phyloP scores from a whole-genome alignment of 2,329 filamentous ascomycete species.

The Myriangium duriaei region DNA sequence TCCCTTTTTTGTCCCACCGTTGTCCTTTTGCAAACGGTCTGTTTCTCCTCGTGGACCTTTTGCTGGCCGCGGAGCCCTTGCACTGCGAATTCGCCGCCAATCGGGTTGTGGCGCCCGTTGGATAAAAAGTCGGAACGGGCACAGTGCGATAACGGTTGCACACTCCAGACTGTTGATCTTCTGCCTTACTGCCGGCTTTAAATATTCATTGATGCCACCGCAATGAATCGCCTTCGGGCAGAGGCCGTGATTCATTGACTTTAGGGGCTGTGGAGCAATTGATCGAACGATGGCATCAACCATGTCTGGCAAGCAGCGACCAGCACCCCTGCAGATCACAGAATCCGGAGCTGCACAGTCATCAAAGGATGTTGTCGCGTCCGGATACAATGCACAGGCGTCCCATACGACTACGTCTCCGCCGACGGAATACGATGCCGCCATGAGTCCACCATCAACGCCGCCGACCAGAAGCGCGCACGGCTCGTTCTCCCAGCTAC shows the following conservation, averaged over 20 bases:
- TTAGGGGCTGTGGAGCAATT: background rate
- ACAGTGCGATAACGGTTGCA: conserved; percentile 5
- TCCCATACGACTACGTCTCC: conserved; percentile 3
- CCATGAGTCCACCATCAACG: conserved; percentile 8
- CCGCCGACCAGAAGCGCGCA: conserved; percentile 4
- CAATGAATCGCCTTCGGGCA: background rate
- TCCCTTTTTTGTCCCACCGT: conserved; percentile 8
- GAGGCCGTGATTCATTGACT: background rate
- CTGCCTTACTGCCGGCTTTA: conserved; percentile 4
- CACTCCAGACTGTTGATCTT: conserved; percentile 1
- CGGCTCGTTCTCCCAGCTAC: conserved; percentile 6
- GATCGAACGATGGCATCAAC: background rate
- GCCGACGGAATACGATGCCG: conserved; percentile 4
- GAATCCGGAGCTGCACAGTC: background rate
- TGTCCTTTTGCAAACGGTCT: conserved; percentile 5
- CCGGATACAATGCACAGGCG: no score
- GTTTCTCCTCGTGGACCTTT: conserved; percentile 9
- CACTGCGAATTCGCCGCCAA: conserved; percentile 1
- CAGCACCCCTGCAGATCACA: background rate
- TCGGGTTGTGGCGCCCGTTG: conserved; percentile 4
- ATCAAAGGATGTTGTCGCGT: no score
- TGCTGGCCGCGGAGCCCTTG: conserved; percentile 1
- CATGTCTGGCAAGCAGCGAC: background rate
- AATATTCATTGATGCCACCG: conserved; percentile 4
- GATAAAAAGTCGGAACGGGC: conserved; percentile 4